Conservation (phyloP, 768 basidiomycete genomes). For the Suillus tomentosus region DNA sequence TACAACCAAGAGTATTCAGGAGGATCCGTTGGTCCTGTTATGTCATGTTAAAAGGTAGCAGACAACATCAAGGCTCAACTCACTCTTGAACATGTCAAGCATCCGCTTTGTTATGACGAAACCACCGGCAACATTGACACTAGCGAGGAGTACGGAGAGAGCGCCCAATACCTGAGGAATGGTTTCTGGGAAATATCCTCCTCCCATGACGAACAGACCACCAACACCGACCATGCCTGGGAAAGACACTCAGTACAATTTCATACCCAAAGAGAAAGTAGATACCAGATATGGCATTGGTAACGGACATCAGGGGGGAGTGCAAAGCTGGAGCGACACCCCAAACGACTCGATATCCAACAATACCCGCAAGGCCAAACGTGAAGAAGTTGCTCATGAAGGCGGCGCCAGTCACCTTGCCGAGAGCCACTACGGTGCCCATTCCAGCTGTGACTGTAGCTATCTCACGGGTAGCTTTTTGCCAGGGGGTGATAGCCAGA, state of each 20-base stretch:
- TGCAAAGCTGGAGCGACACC: slow-evolving; percentile 86
- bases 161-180: slow-evolving; percentile 81
- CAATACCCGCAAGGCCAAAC: slow-evolving; percentile 82
- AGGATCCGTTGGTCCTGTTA: slow-evolving; percentile 74
- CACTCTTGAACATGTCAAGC: slow-evolving; percentile 92
- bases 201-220: slow-evolving; percentile 90
- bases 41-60: slow-evolving; percentile 10
- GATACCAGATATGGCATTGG: slow-evolving; percentile 83
- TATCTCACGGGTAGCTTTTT: slow-evolving; percentile 77
- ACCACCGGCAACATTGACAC: slow-evolving; percentile 86
- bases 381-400: slow-evolving; percentile 92
- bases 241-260: neutral
- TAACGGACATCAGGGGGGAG: slow-evolving; percentile 90
- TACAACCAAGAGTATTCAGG: slow-evolving; percentile 89
- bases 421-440: slow-evolving; percentile 70
- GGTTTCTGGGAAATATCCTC: slow-evolving; percentile 80
- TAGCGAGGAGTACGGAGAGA: slow-evolving; percentile 81
- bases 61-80: slow-evolving; percentile 18
- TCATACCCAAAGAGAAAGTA: slow-evolving; percentile 13
- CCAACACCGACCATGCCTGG: slow-evolving; percentile 78
- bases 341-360: slow-evolving; percentile 90
- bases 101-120: slow-evolving; percentile 90
- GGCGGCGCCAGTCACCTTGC: slow-evolving; percentile 75
- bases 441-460: slow-evolving; percentile 74
- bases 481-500: slow-evolving; percentile 80